Conservation (phyloP, 2,329 filamentous ascomycete genomes). For the Aspergillus sp. region DNA sequence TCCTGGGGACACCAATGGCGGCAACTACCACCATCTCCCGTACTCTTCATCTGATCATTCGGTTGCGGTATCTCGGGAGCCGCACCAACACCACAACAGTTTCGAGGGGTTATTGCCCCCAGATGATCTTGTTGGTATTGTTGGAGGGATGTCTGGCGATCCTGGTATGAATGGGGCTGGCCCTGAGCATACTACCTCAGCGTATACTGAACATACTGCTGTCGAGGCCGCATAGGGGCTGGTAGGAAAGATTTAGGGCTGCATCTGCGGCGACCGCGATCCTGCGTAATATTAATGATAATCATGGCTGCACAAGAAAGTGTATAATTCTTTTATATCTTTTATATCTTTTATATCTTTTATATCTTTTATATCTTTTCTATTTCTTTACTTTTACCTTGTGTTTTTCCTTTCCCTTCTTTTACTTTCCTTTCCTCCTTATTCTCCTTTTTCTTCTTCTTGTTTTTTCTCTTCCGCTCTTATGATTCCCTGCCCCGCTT, state of each 20-base stretch:
- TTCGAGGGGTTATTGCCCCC: conserved; percentile 35
- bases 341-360: neutral
- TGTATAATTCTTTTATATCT: conserved; percentile 6
- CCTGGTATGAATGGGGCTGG: conserved; percentile 35
- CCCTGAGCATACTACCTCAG: conserved; percentile 31
- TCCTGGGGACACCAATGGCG: conserved; percentile 30
- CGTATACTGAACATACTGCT: conserved; percentile 32
- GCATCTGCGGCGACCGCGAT: neutral
- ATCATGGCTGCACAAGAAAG: conserved; percentile 17
- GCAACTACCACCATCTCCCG: conserved; percentile 34
- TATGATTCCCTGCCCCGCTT: neutral
- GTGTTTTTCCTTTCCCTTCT: neutral
- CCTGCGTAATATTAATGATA: conserved; percentile 28
- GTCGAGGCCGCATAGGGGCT: conserved; percentile 32
- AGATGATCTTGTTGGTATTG: conserved; percentile 40
- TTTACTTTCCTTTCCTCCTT: too few relatives aligned
- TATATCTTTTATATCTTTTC: neutral
- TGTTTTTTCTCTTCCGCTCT: neutral
- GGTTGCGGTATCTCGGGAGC: conserved; percentile 32
- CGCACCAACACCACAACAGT: conserved; percentile 30
- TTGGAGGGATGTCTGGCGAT: conserved; percentile 34
- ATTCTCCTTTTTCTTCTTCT: neutral
- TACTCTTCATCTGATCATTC: conserved; percentile 32
- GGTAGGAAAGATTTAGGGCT: neutral
- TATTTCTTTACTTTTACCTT: too few relatives aligned